Percentiles rank a stretch among this genome's conserved stretches.
Evolutionary conservation across 2,329 filamentous ascomycete genomes (phyloP).

Genomic region (Diaporthe vexans): DNA sequence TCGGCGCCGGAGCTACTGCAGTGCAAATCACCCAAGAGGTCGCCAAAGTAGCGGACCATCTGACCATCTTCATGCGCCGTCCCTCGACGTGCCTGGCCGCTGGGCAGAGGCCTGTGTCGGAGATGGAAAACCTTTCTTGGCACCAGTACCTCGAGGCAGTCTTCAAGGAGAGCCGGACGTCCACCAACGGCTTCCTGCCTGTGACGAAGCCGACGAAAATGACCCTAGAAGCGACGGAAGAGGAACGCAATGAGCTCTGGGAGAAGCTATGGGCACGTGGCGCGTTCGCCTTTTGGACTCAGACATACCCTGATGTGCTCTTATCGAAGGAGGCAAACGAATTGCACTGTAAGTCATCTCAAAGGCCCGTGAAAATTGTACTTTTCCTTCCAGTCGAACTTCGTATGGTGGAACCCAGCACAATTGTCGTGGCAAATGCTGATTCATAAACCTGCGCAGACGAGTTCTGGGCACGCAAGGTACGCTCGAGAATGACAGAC

Average conservation of each 20-base stretch:
- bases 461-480: slow-evolving; percentile 63
- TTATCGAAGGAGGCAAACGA: slow-evolving; percentile 58
- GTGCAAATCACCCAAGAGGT: slow-evolving; percentile 44
- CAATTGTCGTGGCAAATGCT: background rate
- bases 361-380: background rate
- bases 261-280: slow-evolving; percentile 61
- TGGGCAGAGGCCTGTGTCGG: slow-evolving; percentile 61
- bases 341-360: slow-evolving; percentile 47
- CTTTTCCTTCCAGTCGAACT: background rate
- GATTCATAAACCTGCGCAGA: slow-evolving; percentile 43
- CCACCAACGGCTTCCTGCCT: slow-evolving; percentile 63
- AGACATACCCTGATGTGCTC: slow-evolving; percentile 61
- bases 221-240: slow-evolving; percentile 52
- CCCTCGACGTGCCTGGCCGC: slow-evolving; percentile 72
- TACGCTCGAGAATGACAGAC: slow-evolving; percentile 59
- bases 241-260: slow-evolving; percentile 59
- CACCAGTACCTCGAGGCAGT: slow-evolving; percentile 55
- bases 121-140: slow-evolving; percentile 59
- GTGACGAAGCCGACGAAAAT: slow-evolving; percentile 61
- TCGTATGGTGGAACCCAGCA: background rate
- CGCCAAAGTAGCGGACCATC: slow-evolving; percentile 52
- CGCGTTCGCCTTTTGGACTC: slow-evolving; percentile 62
- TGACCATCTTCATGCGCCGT: slow-evolving; percentile 68
- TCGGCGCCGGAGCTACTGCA: slow-evolving; percentile 44
- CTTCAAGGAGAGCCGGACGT: slow-evolving; percentile 59